These are phyloP conservation scores for Scheffersomyces lignosus DNA, from an alignment of 805 yeast species.

Conservation along the genomic window DNA sequence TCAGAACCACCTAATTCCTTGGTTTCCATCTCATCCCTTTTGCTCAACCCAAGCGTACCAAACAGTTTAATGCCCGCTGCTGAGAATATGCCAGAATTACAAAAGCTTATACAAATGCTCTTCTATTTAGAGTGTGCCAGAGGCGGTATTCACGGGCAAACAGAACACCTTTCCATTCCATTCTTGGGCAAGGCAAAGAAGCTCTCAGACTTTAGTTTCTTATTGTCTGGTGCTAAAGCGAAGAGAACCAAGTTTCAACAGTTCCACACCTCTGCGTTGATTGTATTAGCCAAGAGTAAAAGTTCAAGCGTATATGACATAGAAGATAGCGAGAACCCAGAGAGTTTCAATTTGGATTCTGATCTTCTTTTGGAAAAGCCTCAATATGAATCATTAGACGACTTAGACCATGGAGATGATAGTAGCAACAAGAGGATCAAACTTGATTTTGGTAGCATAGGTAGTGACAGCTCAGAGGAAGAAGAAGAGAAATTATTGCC, in stretches of 20 bases:
- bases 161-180: constrained; percentile 61
- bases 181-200: constrained; percentile 56
- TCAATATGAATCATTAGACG: constrained; percentile 60
- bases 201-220: constrained; percentile 58
- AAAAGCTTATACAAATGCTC: constrained; percentile 41
- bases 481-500: constrained; percentile 53
- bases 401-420: constrained; percentile 34
- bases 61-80: constrained; percentile 29
- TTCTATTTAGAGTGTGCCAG: constrained; percentile 71
- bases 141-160: constrained; percentile 57
- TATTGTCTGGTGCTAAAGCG: constrained; percentile 86
- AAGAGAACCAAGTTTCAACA: constrained; percentile 82
- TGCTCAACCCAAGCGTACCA: constrained; percentile 36
- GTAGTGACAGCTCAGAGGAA: too few relatives aligned
- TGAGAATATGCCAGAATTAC: constrained; percentile 27
- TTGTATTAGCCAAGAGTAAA: constrained; percentile 67
- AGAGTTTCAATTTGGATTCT: constrained; percentile 63
- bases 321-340: constrained; percentile 41
- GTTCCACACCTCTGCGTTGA: constrained; percentile 66
- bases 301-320: constrained; percentile 22
- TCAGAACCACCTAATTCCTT: constrained; percentile 60
- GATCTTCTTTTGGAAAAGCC: constrained; percentile 80
- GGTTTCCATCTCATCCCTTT: constrained; percentile 39
- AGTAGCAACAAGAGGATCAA: constrained; percentile 40
- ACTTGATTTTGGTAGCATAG: constrained; percentile 31